These are phyloP conservation scores for Guillardia theta DNA, from an alignment of 78 protist genomes.

Conservation along the genomic window DNA sequence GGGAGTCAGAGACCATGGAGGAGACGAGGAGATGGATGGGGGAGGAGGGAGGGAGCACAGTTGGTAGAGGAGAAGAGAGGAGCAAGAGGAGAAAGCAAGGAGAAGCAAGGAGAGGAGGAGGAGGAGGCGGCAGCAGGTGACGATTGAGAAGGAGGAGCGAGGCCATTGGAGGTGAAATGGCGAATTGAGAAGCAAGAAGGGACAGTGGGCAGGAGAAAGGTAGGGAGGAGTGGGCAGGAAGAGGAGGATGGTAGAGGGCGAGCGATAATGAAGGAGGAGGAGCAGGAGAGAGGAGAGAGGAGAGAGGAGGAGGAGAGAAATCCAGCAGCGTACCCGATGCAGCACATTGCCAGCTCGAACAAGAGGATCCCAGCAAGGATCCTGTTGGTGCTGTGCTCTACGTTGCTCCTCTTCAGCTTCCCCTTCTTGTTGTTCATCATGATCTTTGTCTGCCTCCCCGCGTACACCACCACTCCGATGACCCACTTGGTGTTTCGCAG, in stretches of 20 bases:
- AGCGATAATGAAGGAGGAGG: not conserved
- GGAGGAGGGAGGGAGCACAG: not conserved
- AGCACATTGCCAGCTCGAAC: too few relatives aligned
- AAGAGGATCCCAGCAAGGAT: not conserved
- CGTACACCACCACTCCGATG: conserved; percentile 52
- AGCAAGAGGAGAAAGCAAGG: not conserved
- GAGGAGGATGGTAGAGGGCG: not conserved
- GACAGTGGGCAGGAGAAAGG: not conserved
- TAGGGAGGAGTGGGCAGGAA: not conserved
- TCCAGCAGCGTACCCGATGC: too few relatives aligned
- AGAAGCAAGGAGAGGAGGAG: not conserved
- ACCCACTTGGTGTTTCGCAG: conserved; percentile 85
- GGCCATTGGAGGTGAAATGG: not conserved
- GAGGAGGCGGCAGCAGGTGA: not conserved
- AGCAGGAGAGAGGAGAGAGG: not conserved
- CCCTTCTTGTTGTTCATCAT: not conserved
- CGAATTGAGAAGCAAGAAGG: not conserved
- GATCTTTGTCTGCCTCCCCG: not conserved
- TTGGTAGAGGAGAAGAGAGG: not conserved
- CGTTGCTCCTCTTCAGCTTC: not conserved
- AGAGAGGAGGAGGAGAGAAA: not conserved
- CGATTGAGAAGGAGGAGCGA: not conserved
- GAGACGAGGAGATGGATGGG: not conserved
- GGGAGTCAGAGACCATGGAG: not conserved
- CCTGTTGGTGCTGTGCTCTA: too few relatives aligned